Conservation (phyloP, 352 stramenopile genomes). For the Globisporangium viniferum region DNA sequence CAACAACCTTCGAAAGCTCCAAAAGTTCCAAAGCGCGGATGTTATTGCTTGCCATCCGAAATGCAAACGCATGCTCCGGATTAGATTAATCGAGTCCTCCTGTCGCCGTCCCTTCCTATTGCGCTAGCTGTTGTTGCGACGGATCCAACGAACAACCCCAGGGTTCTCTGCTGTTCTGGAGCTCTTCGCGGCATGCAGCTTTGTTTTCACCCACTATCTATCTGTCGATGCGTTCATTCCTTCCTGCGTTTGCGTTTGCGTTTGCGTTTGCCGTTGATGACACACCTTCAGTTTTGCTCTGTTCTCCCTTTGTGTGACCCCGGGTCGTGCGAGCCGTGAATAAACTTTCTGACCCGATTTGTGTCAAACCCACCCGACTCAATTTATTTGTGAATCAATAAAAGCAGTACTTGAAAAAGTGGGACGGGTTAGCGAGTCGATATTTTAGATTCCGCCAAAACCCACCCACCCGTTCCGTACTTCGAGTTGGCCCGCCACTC, state of each 20-base stretch:
- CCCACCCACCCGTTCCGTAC: not conserved
- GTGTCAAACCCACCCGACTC: not conserved
- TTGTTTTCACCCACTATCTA: not conserved
- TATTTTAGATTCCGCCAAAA: too few relatives aligned
- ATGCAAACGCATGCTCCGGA: not conserved
- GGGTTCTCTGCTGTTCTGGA: not conserved
- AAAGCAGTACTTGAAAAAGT: too few relatives aligned
- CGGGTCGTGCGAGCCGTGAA: not conserved
- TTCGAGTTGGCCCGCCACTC: slow-evolving; percentile 9
- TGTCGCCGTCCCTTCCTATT: not conserved
- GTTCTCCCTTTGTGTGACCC: not conserved
- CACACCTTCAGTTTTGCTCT: slow-evolving; percentile 2
- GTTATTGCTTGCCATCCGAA: not conserved
- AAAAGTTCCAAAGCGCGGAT: not conserved
- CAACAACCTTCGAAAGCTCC: not conserved
- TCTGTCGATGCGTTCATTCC: not conserved
- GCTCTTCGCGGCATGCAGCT: not conserved
- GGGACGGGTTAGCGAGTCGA: too few relatives aligned
- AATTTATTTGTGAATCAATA: not conserved
- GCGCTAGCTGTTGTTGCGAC: not conserved
- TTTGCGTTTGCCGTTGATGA: not conserved
- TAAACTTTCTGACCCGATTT: not conserved
- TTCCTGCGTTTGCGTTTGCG: too few relatives aligned
- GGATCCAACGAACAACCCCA: not conserved
- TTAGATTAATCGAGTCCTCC: not conserved